Evolutionary conservation across 352 stramenopile genomes (phyloP), one percentile per base, ranked within the genome.

Genomic region (Thalassiosira livingstoniorum): DNA sequence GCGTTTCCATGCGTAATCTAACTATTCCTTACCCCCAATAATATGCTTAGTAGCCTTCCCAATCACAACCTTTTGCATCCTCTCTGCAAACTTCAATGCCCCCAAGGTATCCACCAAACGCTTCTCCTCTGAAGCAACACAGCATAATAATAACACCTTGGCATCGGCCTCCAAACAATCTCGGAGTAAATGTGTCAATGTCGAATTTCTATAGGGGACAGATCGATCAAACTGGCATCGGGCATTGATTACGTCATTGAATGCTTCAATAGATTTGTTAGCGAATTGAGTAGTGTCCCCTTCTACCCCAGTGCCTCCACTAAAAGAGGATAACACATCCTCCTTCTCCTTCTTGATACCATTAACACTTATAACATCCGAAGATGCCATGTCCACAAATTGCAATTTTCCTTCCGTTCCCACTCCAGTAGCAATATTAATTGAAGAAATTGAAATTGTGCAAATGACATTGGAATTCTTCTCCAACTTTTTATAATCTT

Each of bases 321-420:
- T n/a, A n/a, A n/a, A n/a, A n/a, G n/a, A n/a, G n/a, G n/a, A n/a
- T n/a, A n/a, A n/a, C 58, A 42, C n/a, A 34, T 81, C 73, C 53
- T 32, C 34, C 23, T 69, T 42, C 1, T 71, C 67, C 32, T 80
- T 78, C 11, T 67, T 72, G 18, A 65, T 29, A 53, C 43, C 51
- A 53, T 70, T 34, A 53, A 51, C 51, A 53, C 68, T 34, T 32
- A 78, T 51, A 60, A 92, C 55, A 65, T 99, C 97, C 5, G 97
- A 98, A n/a, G 96, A 96, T 3, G 98, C 98, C 45, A 99, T 92
- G 90, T 99, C 98, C 11, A 99, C 97, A 57, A 99, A 95, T 89
- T 98, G 98, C 37, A 99, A 88, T 51, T 95, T 98, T 55, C 97
- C 93, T 27, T 75, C 61, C 7, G 90, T 93, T 23, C 74, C 78